Base-by-base conservation (phyloP, 2,329 filamentous ascomycete species). In the Aspergillus brasiliensis region DNA sequence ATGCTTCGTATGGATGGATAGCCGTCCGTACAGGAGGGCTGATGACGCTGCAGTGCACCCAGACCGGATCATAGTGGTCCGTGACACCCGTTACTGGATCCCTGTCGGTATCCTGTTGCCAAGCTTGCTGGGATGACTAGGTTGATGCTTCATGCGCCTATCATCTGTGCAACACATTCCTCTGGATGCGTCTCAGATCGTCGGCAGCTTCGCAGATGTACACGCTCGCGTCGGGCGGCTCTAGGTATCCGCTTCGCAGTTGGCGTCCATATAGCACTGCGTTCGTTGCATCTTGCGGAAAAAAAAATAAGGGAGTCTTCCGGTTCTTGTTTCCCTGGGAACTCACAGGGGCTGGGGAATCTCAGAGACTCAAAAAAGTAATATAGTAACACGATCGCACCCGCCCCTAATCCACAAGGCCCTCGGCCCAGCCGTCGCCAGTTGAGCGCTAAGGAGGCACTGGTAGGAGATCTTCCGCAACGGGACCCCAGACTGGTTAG, bases 51-150 rank as follows among this genome's bases (percentile, higher is more conserved):
- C 52, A 25, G 40, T 28, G 28, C 28, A 13, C 52, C 52, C 42
- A 28, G 31, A 28, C 21, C 52, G 52, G 52, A 55, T 25, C 40
- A 55, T 55, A 55, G 52, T 46, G 52, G 38, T 55, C 52, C 52
- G 52, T 55, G 52, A 40, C 52, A 55, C 52, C 25, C 52, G 38
- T 31, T 42, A 25, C 37, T 54, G 10, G 8, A 37, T 34, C 51
- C 51, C 37, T 54, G 51, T 27, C 37, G 44, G 21, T 27, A 25
- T n/a, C 7, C 27, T 25, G 23, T 54, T 13, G 51, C 37, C 19
- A 54, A 51, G 40, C 37, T 21, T 17, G 37, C 23, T 42, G 27
- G 8, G 37, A 54, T 44, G 23, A 31, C 23, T 42, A 27, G 51
- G 23, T 21, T 15, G 37, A 44, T 27, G 51, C 38, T 40, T n/a